phyloP scores from a whole-genome alignment of 2,329 filamentous ascomycete genomes.

The Phialophora verrucosa region DNA sequence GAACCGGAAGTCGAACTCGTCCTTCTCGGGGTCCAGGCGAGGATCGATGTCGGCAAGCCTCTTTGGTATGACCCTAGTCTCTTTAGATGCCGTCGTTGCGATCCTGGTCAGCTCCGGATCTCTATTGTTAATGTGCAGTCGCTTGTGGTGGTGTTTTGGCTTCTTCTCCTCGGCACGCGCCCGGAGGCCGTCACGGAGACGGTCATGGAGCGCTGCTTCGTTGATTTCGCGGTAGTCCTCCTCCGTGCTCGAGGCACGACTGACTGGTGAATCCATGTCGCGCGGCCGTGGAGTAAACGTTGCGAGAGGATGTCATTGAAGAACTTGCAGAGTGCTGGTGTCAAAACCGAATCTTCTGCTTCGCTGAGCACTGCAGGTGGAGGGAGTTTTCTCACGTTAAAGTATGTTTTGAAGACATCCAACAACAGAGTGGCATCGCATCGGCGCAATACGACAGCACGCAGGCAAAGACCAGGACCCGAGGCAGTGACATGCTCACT shows the following conservation, averaged over 20 bases:
- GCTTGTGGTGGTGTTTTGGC: conserved; percentile 5
- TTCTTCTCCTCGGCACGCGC: conserved; percentile 13
- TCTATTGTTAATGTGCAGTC: not conserved
- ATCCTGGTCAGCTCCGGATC: conserved; percentile 25
- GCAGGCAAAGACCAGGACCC: not conserved
- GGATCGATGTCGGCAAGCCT: conserved; percentile 29
- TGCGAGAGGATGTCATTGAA: not conserved
- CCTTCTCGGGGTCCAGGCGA: conserved; percentile 27
- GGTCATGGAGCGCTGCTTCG: conserved; percentile 24
- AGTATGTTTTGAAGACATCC: not conserved
- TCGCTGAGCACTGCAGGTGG: not conserved
- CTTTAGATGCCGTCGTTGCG: conserved; percentile 23
- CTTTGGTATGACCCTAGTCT: conserved; percentile 14
- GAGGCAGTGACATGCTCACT: no score
- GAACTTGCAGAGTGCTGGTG: not conserved
- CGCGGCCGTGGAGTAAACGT: not conserved
- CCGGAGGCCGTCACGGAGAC: conserved; percentile 24
- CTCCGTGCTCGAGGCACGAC: conserved; percentile 20
- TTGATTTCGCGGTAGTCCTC: conserved; percentile 23
- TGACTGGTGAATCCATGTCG: conserved; percentile 21
- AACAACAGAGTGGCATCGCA: not conserved
- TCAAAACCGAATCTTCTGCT: not conserved
- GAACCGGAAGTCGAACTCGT: conserved; percentile 30
- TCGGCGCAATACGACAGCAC: not conserved
- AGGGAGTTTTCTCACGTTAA: not conserved